Base-by-base conservation (phyloP, 1,284 basidiomycete species). In the Leucoagaricus sp. region DNA sequence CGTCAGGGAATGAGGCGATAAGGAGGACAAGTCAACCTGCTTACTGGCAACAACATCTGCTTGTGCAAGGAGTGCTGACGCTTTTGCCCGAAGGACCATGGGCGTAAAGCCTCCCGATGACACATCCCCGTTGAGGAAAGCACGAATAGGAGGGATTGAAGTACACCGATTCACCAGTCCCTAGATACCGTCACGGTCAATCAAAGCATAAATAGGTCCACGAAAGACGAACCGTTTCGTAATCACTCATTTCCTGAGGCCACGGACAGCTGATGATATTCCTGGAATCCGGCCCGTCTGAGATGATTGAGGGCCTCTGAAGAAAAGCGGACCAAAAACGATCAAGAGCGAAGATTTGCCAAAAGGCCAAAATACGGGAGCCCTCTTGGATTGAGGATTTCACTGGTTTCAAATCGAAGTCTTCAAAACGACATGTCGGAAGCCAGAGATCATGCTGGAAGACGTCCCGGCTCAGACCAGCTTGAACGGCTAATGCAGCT, bases 311-410 rank as follows among this genome's bases (percentile, higher is more conserved):
- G 3, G 85, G 84, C 59, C 81, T 81, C 34, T 81, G 81, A 4
- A 87, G 73, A 9, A 81, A 77, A 3, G 82, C 79, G 23, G 86
- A 83, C 84, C 86, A 88, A 62, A 81, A 84, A 29, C 82, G 78
- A 66, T 90, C 88, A 58, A 89, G 68, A 55, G 81, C 78, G 66
- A 83, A 89, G 10, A 86, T 84, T 60, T 84, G 81, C 87, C 87
- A 90, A 60, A 90, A 90, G 1, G 85, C 78, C 29, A 83, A 69
- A 50, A 87, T 83, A 34, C 84, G 75, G 64, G 89, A 86, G 53
- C 81, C 85, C 47, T 84, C 80, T 58, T 82, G 79, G 31, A 83
- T 66, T 41, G 78, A 72, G 60, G 81, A 80, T 64, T 79, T 81
- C 1, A 82, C 72, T 1, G 84, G 83, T 34, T 83, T 82, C 44